Base-by-base conservation (phyloP, 495 filamentous ascomycete genomes). In the Talaromyces ruber region DNA sequence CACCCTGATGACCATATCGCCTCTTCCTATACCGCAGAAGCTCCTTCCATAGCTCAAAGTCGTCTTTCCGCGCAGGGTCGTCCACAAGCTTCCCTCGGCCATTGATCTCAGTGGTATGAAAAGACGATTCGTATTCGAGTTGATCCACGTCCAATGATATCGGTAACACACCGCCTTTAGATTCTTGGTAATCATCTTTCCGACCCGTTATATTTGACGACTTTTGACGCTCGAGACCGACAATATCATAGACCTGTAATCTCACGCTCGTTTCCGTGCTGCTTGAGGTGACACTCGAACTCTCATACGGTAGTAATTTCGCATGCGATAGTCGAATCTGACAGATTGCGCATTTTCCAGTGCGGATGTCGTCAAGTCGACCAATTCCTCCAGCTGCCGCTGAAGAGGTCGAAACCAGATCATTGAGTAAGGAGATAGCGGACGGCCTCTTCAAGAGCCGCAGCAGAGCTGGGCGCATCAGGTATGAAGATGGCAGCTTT, bases 31-130 rank as follows among this genome's bases (percentile, higher is more conserved):
- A 86, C 32, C 81, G 76, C 21, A 92, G 72, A 25, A 91, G 72
- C 62, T 84, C 81, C 16, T 81, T 75, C 89, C 89, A 92, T 11
- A 91, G 73, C 14, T 74, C 68, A 59, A 85, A 78, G 66, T 92
- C 81, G 22, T 75, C 63, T 29, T 63, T 65, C 57, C 82, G 69
- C 26, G 74, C 68, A 4, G 76, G 73, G 9, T 75, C 64, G 67
- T 90, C 86, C 14, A 91, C 79, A 37, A 89, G 68, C 34, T 81
- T 73, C 22, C 68, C 63, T 59, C 72, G 64, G 30, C 73, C 60
- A n/a, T 67, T 68, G 9, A 25, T 8, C 24, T 25, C 9, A 4
- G 30, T 28, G 12, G 32, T 22, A 64, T 72, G 50, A 28, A 65
- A 67, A 63, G 85, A 76, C 11, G 83, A 82, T 66, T 88, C 83